These are phyloP conservation scores for Dioscorea alata DNA, from an alignment of 106 monocot genomes.

Conservation along the genomic window DNA sequence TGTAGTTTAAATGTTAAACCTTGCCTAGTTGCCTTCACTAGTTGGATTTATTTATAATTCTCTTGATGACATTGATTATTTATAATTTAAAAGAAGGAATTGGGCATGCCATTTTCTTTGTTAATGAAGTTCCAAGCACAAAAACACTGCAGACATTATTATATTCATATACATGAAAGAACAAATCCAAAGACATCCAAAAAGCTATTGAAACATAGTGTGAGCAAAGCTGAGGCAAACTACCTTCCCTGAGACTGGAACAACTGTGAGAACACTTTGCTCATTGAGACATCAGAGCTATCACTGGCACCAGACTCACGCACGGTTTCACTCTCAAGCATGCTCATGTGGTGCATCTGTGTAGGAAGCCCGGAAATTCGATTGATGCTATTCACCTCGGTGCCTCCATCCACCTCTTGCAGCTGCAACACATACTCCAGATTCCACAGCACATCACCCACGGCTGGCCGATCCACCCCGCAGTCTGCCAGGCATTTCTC, in stretches of 20 bases:
- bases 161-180: too few relatives aligned
- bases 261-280: conserved; percentile 77
- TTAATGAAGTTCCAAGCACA: too few relatives aligned
- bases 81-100: too few relatives aligned
- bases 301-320: conserved; percentile 12
- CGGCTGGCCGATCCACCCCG: conserved; percentile 53
- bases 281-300: conserved; percentile 62
- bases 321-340: neutral
- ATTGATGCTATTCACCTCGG: conserved; percentile 40
- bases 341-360: conserved; percentile 21
- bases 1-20: neutral
- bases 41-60: too few relatives aligned
- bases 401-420: conserved; percentile 34
- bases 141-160: too few relatives aligned
- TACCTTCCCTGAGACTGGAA: conserved; percentile 75
- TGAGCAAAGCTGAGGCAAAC: neutral
- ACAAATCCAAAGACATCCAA: too few relatives aligned
- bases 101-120: too few relatives aligned
- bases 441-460: conserved; percentile 79
- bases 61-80: too few relatives aligned
- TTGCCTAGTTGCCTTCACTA: too few relatives aligned
- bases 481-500: conserved; percentile 74
- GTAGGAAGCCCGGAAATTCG: conserved; percentile 28
- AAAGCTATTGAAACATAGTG: too few relatives aligned
- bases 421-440: conserved; percentile 62